Conservation (phyloP, 164 flowering plant species). For the Tetracentron sinense region DNA sequence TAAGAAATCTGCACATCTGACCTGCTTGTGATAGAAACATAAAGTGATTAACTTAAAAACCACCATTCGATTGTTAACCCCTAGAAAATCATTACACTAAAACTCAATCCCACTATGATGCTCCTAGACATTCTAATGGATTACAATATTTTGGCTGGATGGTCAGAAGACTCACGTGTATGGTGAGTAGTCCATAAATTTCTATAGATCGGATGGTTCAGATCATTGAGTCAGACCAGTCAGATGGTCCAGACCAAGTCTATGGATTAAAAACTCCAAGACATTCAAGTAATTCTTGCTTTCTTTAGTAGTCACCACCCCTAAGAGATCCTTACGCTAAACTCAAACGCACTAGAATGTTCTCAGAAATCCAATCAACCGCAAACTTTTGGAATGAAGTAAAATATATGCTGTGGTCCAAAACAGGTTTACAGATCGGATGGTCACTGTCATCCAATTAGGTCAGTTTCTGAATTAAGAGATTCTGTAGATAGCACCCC, state of each 20-base stretch:
- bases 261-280: too few species aligned
- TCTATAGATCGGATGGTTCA: too few species aligned
- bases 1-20: background rate
- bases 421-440: background rate
- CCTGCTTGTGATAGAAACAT: background rate
- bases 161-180: too few species aligned
- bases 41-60: background rate
- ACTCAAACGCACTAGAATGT: background rate
- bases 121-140: too few species aligned
- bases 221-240: too few species aligned
- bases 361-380: constrained; percentile 2
- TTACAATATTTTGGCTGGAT: too few species aligned
- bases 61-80: background rate
- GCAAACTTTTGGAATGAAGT: background rate
- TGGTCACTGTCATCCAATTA: background rate
- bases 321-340: background rate
- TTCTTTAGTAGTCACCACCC: too few species aligned
- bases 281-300: too few species aligned
- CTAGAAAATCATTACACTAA: background rate
- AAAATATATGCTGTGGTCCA: background rate
- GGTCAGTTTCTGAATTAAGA: background rate
- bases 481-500: background rate
- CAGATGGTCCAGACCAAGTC: too few species aligned
- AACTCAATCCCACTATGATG: background rate
- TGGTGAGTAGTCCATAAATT: too few species aligned